Evolutionary conservation across 768 basidiomycete genomes (phyloP).

Genomic region (Fomitopsis serialis): DNA sequence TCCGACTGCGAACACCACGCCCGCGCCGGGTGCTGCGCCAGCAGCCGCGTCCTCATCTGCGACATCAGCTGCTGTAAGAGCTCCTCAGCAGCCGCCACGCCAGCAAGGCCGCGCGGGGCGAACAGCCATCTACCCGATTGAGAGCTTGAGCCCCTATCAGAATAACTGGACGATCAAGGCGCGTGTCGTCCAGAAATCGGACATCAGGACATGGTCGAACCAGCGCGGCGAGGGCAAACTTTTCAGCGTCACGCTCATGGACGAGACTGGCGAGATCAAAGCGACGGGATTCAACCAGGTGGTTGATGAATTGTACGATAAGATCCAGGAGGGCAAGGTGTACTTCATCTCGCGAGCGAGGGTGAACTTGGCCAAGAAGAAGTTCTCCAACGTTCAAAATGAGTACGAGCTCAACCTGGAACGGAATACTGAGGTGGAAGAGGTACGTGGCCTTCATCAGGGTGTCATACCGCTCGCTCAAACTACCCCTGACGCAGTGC

Average conservation of each 20-base stretch:
- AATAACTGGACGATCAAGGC: conserved; percentile 99
- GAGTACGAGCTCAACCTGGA: conserved; percentile 94
- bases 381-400: conserved; percentile 84
- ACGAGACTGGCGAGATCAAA: conserved; percentile 88
- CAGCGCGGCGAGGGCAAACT: conserved; percentile 89
- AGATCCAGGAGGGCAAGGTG: conserved; percentile 86
- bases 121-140: conserved; percentile 71
- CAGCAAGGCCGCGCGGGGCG: background rate
- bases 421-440: conserved; percentile 76
- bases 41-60: background rate
- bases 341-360: conserved; percentile 88
- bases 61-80: background rate
- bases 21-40: background rate
- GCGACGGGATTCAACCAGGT: conserved; percentile 87
- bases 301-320: conserved; percentile 80
- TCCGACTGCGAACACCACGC: background rate
- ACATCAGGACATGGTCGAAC: conserved; percentile 88
- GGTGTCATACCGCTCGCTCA: conserved; percentile 4
- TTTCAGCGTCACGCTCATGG: conserved; percentile 91
- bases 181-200: conserved; percentile 83
- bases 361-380: conserved; percentile 94
- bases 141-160: conserved; percentile 92
- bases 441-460: conserved; percentile 40
- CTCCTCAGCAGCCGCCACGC: background rate
- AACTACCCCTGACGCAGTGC: conserved; percentile 44